Evolutionary conservation across 2,329 filamentous ascomycete species (phyloP), one percentile per base, ranked within the genome.

Genomic region (Aquanectria penicillioides): DNA sequence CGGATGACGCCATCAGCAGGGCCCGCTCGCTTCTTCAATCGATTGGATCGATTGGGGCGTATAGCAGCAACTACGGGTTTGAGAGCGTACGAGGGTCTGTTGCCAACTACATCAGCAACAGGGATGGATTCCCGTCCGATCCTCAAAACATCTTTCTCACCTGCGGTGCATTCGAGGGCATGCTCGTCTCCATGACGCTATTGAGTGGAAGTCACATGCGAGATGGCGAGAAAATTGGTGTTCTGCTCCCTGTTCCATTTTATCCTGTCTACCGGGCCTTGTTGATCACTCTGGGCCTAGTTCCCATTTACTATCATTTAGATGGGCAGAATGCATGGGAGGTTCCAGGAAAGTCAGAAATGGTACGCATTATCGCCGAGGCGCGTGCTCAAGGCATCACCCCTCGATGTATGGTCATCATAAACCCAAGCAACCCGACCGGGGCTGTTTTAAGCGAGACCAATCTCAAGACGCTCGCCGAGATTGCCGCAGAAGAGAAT

Each of bases 401-500:
- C 69, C 92, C 97, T 49, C 92, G 94, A 70, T 92, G 92, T 67
- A 93, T 99, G 68, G 94, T 95, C 65, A 89, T 99, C 70, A 98
- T 99, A 83, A 99, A 99, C 84, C 95, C 95, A 0, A 95, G 95
- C 58, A 99, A 99, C 80, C 95, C 95, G 3, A 99, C 95, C 2
- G 95, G 95, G 65, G 92, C 93, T 43, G 94, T 90, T 50, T 86
- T 99, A 15, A 82, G 89, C 29, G 85, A 90, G 64, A 84, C 87
- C n/a, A 93, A 97, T 71, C 89, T 99, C 76, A 87, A 89, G 71
- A 83, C 85, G 47, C 92, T 98, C 13, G 84, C 98, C 67, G 87
- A 95, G 64, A 90, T 97, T 63, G 94, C 95, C 29, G 89, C 89
- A 20, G 84, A 94, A 75, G 88, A 97, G 82, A 87, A 89, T 69